Evolutionary conservation across 2,329 filamentous ascomycete genomes (phyloP), one percentile per base, ranked within the genome.

Genomic region (Cercospora sp.): DNA sequence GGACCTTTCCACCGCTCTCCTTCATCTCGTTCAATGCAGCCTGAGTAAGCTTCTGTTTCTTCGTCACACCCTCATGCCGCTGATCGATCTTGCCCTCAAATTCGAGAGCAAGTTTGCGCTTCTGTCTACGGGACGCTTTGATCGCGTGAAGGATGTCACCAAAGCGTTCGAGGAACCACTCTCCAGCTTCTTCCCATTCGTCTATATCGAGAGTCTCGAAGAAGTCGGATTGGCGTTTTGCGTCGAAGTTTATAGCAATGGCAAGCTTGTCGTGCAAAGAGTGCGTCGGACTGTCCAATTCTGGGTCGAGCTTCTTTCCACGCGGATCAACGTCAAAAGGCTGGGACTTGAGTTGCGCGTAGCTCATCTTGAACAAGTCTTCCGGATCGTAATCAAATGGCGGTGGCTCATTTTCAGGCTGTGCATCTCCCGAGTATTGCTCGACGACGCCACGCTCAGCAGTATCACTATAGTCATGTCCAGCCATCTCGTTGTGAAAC

Each of bases 181-280:
- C 85, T 2, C 88, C 88, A 23, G 86, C 85, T 57, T 87, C 83
- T 77, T 89, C 88, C 86, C 88, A 89, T 69, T 89, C 82, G 3
- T 81, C 76, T 16, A 88, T 81, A 0, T 80, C 78, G 48, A 89
- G 79, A 9, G 81, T 82, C 1, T 79, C 77, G 69, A 90, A 84
- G 75, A 88, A 87, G 28, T 30, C 28, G 28, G 28, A 30, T 30
- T 30, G 28, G 28, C 7, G 28, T 30, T 30, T 30, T 30, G 28
- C 28, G 10, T 71, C 57, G 9, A 68, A 16, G 1, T 20, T 26
- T 16, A 65, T 66, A 9, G 71, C 66, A 6, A 63, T 53, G 3
- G 57, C 9, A 8, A 79, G 67, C 60, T 73, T 75, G 3, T 74
- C 66, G 3, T 65, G 40, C 5, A 79, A 67, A 8, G 73, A 61